A percentile compares a stretch with the other conserved stretches of the same genome.
Evolutionary conservation across 495 filamentous ascomycete species (phyloP).

Genomic region (Staphylotrichum tortipilum): DNA sequence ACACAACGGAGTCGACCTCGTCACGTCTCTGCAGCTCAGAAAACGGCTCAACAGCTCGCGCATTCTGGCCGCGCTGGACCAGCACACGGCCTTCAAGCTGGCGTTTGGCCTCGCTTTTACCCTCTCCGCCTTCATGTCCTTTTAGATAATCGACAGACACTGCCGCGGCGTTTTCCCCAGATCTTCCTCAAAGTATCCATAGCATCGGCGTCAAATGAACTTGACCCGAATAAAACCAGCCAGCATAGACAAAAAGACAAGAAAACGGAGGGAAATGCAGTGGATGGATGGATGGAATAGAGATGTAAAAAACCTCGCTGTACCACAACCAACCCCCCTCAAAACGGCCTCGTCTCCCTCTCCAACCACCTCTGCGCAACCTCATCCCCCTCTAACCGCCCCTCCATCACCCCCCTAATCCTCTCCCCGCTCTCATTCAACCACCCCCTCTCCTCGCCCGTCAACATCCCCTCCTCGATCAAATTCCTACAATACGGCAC

Average conservation of each 20-base stretch:
- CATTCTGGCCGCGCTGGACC: constrained; percentile 49
- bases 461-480: constrained; percentile 68
- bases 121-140: constrained; percentile 62
- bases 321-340: too few species aligned
- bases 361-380: constrained; percentile 69
- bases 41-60: constrained; percentile 43
- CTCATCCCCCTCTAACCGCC: constrained; percentile 66
- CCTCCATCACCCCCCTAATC: constrained; percentile 72
- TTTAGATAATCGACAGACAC: too few species aligned
- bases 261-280: too few species aligned
- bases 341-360: constrained; percentile 64
- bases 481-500: constrained; percentile 86
- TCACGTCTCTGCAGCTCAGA: constrained; percentile 29
- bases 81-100: constrained; percentile 68
- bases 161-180: too few species aligned
- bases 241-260: neutral
- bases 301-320: too few species aligned
- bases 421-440: constrained; percentile 79
- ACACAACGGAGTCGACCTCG: constrained; percentile 62
- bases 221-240: neutral
- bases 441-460: constrained; percentile 72
- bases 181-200: too few species aligned
- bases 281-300: too few species aligned
- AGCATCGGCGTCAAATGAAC: too few species aligned
- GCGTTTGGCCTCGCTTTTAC: constrained; percentile 71